Percentiles rank a stretch among this genome's conserved stretches.
phyloP scores from a whole-genome alignment of 139 green algal genomes.

The Chloropicon primus region DNA sequence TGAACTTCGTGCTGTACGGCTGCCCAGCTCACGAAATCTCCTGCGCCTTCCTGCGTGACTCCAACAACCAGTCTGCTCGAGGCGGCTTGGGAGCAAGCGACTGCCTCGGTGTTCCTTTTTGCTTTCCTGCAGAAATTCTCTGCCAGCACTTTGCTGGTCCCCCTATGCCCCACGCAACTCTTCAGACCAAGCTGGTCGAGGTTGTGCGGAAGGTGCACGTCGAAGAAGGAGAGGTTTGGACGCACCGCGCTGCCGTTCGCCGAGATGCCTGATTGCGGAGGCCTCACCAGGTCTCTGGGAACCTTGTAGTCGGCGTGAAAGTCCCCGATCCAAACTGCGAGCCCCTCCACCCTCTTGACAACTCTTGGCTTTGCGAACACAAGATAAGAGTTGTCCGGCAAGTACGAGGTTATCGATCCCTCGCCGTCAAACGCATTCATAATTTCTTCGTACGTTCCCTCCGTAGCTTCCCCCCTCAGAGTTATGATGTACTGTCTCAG shows the following conservation, averaged over 20 bases:
- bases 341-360: neutral
- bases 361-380: neutral
- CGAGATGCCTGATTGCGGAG: neutral
- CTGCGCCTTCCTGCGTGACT: neutral
- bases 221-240: neutral
- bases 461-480: neutral
- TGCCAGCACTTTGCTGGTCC: neutral
- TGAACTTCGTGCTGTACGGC: neutral
- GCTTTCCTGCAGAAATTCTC: neutral
- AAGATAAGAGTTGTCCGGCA: neutral
- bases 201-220: neutral
- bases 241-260: neutral
- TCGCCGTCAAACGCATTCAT: neutral
- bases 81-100: neutral
- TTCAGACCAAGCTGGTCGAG: neutral
- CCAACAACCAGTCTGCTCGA: neutral
- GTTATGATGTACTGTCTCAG: neutral
- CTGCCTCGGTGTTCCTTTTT: neutral
- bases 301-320: neutral
- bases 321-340: neutral
- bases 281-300: neutral
- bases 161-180: neutral
- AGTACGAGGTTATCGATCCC: neutral
- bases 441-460: neutral
- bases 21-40: neutral